Evolutionary conservation across 164 flowering plant genomes (phyloP).

Genomic region (Chimonanthus salicifolius): DNA sequence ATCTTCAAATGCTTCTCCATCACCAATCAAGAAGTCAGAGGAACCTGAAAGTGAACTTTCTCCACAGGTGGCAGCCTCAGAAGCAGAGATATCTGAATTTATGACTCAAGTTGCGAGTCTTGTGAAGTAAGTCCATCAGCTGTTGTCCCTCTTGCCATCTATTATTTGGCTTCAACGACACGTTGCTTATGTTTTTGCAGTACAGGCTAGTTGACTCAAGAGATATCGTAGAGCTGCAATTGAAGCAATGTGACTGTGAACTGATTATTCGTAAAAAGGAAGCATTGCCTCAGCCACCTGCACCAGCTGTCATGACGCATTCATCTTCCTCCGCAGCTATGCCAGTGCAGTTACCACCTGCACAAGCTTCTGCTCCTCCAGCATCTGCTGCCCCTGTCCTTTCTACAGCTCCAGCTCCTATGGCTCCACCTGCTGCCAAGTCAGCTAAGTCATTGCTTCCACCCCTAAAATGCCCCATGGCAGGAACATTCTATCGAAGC

Average conservation of each 20-base stretch:
- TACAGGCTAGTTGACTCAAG: conserved; percentile 69
- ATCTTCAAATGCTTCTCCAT: conserved; percentile 34
- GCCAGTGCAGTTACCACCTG: conserved; percentile 30
- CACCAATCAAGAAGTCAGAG: conserved; percentile 15
- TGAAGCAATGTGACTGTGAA: conserved; percentile 63
- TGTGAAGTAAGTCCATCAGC: conserved; percentile 39
- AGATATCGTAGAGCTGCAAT: conserved; percentile 58
- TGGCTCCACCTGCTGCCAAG: conserved; percentile 30
- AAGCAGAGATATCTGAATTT: conserved; percentile 42
- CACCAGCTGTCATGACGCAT: conserved; percentile 27
- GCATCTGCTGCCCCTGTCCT: conserved; percentile 17
- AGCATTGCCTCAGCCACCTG: conserved; percentile 44
- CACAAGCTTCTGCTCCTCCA: conserved; percentile 15
- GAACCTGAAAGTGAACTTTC: conserved; percentile 16
- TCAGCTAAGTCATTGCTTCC: conserved; percentile 42
- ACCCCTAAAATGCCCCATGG: conserved; percentile 68
- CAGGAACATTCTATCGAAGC: conserved; percentile 63
- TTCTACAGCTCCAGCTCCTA: conserved; percentile 19
- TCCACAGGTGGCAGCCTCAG: conserved; percentile 15
- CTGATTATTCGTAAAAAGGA: conserved; percentile 56
- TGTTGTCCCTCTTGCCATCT: neutral
- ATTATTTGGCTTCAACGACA: neutral
- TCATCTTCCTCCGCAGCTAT: conserved; percentile 14
- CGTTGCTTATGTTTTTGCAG: neutral
- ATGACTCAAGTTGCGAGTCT: conserved; percentile 61